Evolutionary conservation across 495 filamentous ascomycete genomes (phyloP).

Genomic region (Ascodesmis nigricans): DNA sequence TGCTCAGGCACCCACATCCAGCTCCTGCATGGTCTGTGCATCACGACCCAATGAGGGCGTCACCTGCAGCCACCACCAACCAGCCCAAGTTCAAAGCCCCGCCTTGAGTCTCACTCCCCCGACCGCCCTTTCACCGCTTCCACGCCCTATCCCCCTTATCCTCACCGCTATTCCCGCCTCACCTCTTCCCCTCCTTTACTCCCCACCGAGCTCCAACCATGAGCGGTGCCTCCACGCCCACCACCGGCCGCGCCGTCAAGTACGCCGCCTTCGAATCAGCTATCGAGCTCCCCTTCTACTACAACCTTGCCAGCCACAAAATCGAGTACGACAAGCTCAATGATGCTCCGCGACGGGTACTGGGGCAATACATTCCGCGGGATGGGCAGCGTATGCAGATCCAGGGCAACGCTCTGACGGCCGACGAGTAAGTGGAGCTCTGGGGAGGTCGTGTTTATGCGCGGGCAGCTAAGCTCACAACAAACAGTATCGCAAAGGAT

Average conservation of each 20-base stretch:
- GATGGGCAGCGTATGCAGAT: conserved; percentile 70
- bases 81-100: too few relatives aligned
- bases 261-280: conserved; percentile 81
- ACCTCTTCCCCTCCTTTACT: too few relatives aligned
- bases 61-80: too few relatives aligned
- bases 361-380: conserved; percentile 80
- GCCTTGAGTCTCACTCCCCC: too few relatives aligned
- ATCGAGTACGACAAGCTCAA: conserved; percentile 93
- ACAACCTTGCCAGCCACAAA: conserved; percentile 66
- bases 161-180: too few relatives aligned
- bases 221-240: too few relatives aligned
- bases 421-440: conserved; percentile 37
- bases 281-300: conserved; percentile 87
- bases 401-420: conserved; percentile 62
- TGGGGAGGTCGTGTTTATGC: neutral
- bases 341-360: conserved; percentile 62
- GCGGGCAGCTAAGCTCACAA: neutral
- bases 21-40: too few relatives aligned
- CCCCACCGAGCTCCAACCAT: too few relatives aligned
- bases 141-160: too few relatives aligned
- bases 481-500: conserved; percentile 41
- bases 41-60: too few relatives aligned
- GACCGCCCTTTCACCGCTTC: too few relatives aligned
- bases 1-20: too few relatives aligned
- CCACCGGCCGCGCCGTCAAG: conserved; percentile 28